Percentiles rank a stretch among this genome's conserved stretches.
phyloP scores from a whole-genome alignment of 768 basidiomycete species.

The Tulasnella sp. region DNA sequence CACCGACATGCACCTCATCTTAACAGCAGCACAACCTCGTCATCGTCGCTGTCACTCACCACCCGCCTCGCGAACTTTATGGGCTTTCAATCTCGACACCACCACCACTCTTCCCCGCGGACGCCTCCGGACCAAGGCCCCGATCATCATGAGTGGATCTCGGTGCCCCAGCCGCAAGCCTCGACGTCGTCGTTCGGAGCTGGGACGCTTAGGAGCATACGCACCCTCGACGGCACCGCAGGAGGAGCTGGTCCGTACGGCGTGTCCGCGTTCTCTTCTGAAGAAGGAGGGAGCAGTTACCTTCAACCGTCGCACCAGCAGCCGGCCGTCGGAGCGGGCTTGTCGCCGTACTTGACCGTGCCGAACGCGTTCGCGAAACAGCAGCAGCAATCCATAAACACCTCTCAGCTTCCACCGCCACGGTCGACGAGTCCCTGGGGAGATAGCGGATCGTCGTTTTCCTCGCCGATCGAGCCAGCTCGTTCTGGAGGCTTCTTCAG shows the following conservation, averaged over 20 bases:
- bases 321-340: background rate
- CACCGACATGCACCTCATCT: too few relatives aligned
- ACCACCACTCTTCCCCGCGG: background rate
- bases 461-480: background rate
- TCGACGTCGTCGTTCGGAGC: background rate
- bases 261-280: background rate
- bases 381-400: background rate
- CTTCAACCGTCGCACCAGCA: background rate
- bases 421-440: background rate
- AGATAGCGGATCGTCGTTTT: slow-evolving; percentile 6
- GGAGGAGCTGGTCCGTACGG: background rate
- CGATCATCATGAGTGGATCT: background rate
- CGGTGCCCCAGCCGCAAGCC: background rate
- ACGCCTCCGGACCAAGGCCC: background rate
- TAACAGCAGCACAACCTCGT: background rate
- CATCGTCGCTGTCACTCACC: background rate
- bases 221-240: background rate
- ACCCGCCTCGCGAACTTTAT: background rate
- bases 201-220: background rate
- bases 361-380: slow-evolving; percentile 10
- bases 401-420: background rate
- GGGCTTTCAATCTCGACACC: background rate
- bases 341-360: slow-evolving; percentile 11
- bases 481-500: background rate
- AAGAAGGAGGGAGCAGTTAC: background rate